These are phyloP conservation scores for Ceriops zippeliana DNA, from an alignment of 345 rosid species.

Conservation along the genomic window DNA sequence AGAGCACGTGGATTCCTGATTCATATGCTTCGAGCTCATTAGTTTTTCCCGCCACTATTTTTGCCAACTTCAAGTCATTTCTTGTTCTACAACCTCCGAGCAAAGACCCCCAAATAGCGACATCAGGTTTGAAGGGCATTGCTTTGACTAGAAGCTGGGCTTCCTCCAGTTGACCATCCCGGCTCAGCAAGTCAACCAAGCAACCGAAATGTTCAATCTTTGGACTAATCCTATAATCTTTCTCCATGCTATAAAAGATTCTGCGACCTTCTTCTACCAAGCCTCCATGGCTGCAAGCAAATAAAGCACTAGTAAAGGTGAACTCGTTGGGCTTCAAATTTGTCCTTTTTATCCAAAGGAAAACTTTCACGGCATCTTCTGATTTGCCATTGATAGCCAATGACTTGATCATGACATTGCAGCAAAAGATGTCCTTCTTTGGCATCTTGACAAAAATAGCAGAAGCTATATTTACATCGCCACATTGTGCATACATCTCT, in stretches of 20 bases:
- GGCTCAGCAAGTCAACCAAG: constrained; percentile 39
- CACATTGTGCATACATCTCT: constrained; percentile 37
- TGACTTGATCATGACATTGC: constrained; percentile 33
- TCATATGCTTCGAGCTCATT: constrained; percentile 23
- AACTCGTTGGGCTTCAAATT: constrained; percentile 29
- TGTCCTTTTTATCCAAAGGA: constrained; percentile 24
- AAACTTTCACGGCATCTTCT: constrained; percentile 27
- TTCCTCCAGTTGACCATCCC: constrained; percentile 34
- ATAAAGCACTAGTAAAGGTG: constrained; percentile 35
- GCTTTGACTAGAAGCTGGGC: constrained; percentile 18
- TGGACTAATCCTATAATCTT: constrained; percentile 18
- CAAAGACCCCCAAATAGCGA: constrained; percentile 35
- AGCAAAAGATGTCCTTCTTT: constrained; percentile 28
- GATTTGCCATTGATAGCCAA: constrained; percentile 36
- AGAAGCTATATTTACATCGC: constrained; percentile 26
- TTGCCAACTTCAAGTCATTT: constrained; percentile 19
- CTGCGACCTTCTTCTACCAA: constrained; percentile 25
- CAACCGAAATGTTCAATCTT: constrained; percentile 41
- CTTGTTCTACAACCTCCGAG: constrained; percentile 32
- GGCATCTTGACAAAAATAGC: constrained; percentile 23
- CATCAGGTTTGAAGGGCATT: constrained; percentile 40
- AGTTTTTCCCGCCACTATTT: constrained; percentile 19
- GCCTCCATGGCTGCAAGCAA: constrained; percentile 47
- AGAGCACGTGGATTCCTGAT: constrained; percentile 37
- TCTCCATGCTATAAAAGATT: constrained; percentile 30